Base-by-base conservation (phyloP, 2,329 filamentous ascomycete genomes). In the Colletotrichum higginsianum region DNA sequence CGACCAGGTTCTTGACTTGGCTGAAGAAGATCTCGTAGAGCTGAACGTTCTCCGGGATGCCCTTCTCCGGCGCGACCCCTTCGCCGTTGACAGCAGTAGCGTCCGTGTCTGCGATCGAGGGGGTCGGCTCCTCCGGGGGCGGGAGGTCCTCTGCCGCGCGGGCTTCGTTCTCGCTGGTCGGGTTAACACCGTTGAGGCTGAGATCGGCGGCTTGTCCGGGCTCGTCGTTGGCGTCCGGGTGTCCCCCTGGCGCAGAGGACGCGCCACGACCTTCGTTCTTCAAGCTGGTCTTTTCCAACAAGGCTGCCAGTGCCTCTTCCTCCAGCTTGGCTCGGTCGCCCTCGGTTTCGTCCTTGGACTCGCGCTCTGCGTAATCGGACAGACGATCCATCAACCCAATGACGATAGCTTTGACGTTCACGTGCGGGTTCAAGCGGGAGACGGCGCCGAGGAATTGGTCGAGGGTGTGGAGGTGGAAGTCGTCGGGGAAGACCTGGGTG, bases 1-100 rank as follows among this genome's bases (percentile, higher is more conserved):
- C 96, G 73, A 98, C 95, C 62, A 99, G 86, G 78, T 96, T 95
- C 79, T 97, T 93, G 73, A 98, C 96, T 82, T 98, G 96, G 62
- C 95, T 92, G 79, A 98, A 97, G 86, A 98, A 99, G 71, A 98
- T 94, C 82, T 98, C 95, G 81, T 98, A 98, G 30, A 99, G 89
- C 82, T 94, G 96, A 69, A 98, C 91, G 77, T 94, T 92, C 63
- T 91, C 88, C 0, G 92, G 92, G 75, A 94, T 93, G 23, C 89
- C 85, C 76, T 82, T 82, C 67, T 82, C 80, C 72, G 82, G 81
- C 7, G 80, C 73, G 8, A 77, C 67, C 3, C 74, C 71, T 23
- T 78, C 70, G 35, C 84, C 85, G 61, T 90, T 87, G 50, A 84
- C 84, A 1, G 84, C 84, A 0, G 86, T 86, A 2, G 80, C 77